These are phyloP conservation scores for Hyaloperonospora brassicae DNA, from an alignment of 352 stramenopile genomes.

Conservation along the genomic window DNA sequence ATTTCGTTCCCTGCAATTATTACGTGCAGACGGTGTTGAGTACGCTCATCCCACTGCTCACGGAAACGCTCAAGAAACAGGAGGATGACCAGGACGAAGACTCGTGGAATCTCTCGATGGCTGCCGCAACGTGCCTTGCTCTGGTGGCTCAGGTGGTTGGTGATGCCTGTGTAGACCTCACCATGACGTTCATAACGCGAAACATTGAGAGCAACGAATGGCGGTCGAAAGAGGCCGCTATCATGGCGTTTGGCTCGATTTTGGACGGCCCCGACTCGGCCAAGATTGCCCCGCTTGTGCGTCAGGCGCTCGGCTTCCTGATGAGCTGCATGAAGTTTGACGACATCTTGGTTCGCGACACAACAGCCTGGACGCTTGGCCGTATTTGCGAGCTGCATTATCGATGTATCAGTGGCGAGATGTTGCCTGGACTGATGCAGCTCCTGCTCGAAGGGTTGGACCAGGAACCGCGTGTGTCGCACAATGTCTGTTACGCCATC, in stretches of 20 bases:
- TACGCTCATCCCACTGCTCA: conserved; percentile 88
- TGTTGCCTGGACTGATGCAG: conserved; percentile 85
- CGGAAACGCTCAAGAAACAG: conserved; percentile 91
- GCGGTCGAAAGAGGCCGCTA: conserved; percentile 92
- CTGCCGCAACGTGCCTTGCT: conserved; percentile 88
- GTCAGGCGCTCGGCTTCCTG: conserved; percentile 90
- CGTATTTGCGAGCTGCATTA: conserved; percentile 94
- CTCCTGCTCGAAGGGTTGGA: conserved; percentile 78
- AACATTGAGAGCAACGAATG: conserved; percentile 94
- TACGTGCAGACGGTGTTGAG: conserved; percentile 86
- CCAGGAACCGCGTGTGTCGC: conserved; percentile 86
- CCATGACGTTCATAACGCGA: conserved; percentile 92
- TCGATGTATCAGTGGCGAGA: conserved; percentile 82
- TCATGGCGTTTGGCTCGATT: conserved; percentile 96
- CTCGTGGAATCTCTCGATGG: conserved; percentile 91
- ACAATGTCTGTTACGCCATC: conserved; percentile 94
- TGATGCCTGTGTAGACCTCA: conserved; percentile 84
- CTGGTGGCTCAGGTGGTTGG: conserved; percentile 90
- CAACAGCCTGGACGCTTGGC: conserved; percentile 93
- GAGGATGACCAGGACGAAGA: conserved; percentile 93
- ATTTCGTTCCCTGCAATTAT: conserved; percentile 68
- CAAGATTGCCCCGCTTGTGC: conserved; percentile 88
- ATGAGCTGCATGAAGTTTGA: conserved; percentile 89
- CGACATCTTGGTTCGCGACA: conserved; percentile 92
- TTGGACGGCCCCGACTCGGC: conserved; percentile 88